phyloP scores from a whole-genome alignment of 2,329 filamentous ascomycete genomes.

The Niveomyces coronatus region DNA sequence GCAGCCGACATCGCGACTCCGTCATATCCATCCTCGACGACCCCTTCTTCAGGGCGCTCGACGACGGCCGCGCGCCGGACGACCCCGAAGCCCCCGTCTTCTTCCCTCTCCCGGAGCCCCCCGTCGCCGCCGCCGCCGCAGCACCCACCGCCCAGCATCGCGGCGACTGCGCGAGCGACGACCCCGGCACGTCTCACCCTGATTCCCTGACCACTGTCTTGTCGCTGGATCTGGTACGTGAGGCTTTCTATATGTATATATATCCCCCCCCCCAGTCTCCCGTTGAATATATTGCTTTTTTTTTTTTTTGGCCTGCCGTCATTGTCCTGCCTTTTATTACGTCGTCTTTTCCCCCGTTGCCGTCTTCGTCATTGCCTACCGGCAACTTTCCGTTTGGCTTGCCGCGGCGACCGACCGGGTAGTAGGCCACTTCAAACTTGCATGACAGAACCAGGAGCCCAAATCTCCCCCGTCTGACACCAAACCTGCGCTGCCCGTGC shows the following conservation, averaged over 20 bases:
- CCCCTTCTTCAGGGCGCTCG: slow-evolving; percentile 42
- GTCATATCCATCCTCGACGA: slow-evolving; percentile 45
- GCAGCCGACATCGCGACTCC: slow-evolving; percentile 32
- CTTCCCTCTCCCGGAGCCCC: not conserved
- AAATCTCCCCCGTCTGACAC: no score
- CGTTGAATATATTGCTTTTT: no score
- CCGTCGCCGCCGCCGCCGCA: slow-evolving; percentile 1
- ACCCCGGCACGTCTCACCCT: slow-evolving; percentile 32
- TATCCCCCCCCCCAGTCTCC: not conserved
- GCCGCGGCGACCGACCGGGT: no score
- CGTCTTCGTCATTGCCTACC: no score
- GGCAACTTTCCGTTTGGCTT: no score
- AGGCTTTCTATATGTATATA: no score
- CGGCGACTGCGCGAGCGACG: slow-evolving; percentile 30
- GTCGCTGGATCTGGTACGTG: slow-evolving; percentile 27
- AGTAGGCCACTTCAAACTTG: no score
- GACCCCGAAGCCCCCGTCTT: slow-evolving; percentile 17
- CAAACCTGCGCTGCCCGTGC: no score
- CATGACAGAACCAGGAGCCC: no score
- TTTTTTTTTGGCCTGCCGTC: no score
- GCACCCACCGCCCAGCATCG: slow-evolving; percentile 1
- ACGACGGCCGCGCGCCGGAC: slow-evolving; percentile 23
- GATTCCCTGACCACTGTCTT: slow-evolving; percentile 36
- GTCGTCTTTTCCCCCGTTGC: no score
- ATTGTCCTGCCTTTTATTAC: no score